A percentile compares a stretch with the other conserved stretches of the same genome.
Conservation (phyloP, 257 asterid genomes). For the Nemophila menziesii region DNA sequence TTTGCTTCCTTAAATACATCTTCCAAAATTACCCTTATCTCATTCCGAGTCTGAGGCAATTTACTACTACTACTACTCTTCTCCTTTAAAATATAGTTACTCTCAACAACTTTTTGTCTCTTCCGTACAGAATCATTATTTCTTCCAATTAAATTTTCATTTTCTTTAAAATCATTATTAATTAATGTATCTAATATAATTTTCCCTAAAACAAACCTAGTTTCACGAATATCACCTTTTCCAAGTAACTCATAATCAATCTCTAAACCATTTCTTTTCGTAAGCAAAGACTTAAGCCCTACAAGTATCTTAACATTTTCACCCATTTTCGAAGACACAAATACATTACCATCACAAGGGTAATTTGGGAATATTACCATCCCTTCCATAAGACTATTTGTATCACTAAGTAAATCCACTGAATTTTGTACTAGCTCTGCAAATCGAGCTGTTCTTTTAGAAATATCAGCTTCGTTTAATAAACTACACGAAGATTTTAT, state of each 20-base stretch:
- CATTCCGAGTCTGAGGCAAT: constrained; percentile 6
- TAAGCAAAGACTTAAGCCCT: constrained; percentile 15
- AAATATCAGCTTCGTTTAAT: constrained; percentile 66
- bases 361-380: constrained; percentile 50
- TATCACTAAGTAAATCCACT: constrained; percentile 28
- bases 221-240: constrained; percentile 31
- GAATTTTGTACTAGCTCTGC: constrained; percentile 39
- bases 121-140: constrained; percentile 3
- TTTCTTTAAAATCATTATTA: constrained; percentile 12
- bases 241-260: constrained; percentile 29
- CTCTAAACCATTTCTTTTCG: constrained; percentile 13
- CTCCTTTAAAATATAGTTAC: background rate
- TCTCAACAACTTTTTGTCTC: constrained; percentile 7
- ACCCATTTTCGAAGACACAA: constrained; percentile 39
- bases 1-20: constrained; percentile 2
- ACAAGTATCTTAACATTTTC: constrained; percentile 19
- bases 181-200: constrained; percentile 42
- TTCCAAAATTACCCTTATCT: background rate
- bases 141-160: constrained; percentile 8
- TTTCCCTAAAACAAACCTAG: constrained; percentile 65
- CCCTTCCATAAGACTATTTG: constrained; percentile 35
- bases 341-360: constrained; percentile 48
- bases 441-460: constrained; percentile 38
- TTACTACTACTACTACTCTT: background rate
- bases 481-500: constrained; percentile 22